Conservation (phyloP, 805 yeast genomes). For the Kurtzmaniella fragi region DNA sequence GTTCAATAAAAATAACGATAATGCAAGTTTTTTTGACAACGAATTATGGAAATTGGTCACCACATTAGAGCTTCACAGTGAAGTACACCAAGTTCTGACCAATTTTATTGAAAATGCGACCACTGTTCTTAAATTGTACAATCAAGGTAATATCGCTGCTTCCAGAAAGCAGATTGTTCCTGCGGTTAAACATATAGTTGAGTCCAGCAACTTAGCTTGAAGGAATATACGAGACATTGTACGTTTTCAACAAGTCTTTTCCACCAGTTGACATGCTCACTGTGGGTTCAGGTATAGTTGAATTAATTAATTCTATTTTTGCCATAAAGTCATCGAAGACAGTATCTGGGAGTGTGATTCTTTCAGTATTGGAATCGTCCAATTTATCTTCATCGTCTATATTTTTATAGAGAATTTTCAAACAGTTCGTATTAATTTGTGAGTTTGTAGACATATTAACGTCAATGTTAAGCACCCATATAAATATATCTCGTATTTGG, state of each 20-base stretch:
- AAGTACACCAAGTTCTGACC: slow-evolving; percentile 5
- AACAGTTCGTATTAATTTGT: slow-evolving; percentile 12
- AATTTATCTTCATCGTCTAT: slow-evolving; percentile 8
- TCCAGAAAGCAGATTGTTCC: slow-evolving; percentile 91
- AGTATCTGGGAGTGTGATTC: slow-evolving; percentile 10
- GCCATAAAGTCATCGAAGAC: slow-evolving; percentile 11
- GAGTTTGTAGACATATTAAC: slow-evolving; percentile 20
- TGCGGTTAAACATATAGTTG: slow-evolving; percentile 29
- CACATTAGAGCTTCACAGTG: slow-evolving; percentile 17
- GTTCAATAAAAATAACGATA: slow-evolving; percentile 9
- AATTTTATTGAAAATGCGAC: background rate
- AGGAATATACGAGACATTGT: slow-evolving; percentile 21
- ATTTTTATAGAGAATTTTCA: slow-evolving; percentile 24
- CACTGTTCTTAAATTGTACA: slow-evolving; percentile 25
- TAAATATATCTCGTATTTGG: slow-evolving; percentile 13
- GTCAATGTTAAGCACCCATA: slow-evolving; percentile 37
- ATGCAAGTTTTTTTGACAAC: slow-evolving; percentile 8
- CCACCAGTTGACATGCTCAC: slow-evolving; percentile 10
- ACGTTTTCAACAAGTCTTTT: slow-evolving; percentile 8
- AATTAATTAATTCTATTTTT: slow-evolving; percentile 12
- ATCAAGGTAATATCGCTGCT: slow-evolving; percentile 50
- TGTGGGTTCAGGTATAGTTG: slow-evolving; percentile 14
- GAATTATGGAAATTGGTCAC: slow-evolving; percentile 11
- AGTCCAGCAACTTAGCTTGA: slow-evolving; percentile 6
- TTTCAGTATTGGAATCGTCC: slow-evolving; percentile 12